Conservation (phyloP, 148 eudicot genomes). For the Chenopodium quinoa region DNA sequence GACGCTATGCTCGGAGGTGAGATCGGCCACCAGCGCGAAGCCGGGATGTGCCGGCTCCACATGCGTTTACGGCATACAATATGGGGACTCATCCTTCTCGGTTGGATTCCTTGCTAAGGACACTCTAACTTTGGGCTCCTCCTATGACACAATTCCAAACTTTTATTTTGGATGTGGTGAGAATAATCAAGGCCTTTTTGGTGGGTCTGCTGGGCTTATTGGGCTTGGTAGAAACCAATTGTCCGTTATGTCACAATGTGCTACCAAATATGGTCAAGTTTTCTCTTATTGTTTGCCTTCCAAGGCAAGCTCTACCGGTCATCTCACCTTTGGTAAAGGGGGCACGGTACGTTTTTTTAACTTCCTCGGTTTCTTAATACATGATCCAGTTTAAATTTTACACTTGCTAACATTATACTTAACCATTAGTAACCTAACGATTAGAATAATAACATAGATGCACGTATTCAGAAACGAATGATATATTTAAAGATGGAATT, state of each 20-base stretch:
- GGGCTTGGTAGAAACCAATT: conserved; percentile 51
- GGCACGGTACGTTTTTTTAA: conserved; percentile 28
- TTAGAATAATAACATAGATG: too few species aligned
- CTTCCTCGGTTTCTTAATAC: not conserved
- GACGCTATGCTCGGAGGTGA: conserved; percentile 41
- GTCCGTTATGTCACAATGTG: conserved; percentile 55
- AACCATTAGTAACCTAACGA: too few species aligned
- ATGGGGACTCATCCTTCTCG: conserved; percentile 70
- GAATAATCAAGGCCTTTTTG: conserved; percentile 64
- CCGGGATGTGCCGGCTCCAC: conserved; percentile 49
- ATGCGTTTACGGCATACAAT: conserved; percentile 58
- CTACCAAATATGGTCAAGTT: conserved; percentile 42
- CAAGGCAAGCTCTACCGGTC: conserved; percentile 38
- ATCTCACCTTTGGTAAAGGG: conserved; percentile 51
- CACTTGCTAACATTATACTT: too few species aligned
- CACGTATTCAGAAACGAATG: too few species aligned
- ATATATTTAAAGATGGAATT: too few species aligned
- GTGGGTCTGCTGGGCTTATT: conserved; percentile 53
- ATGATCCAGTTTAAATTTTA: too few species aligned
- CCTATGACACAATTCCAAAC: conserved; percentile 34
- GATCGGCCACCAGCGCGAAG: conserved; percentile 45
- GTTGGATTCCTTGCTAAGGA: conserved; percentile 57
- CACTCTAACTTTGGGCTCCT: conserved; percentile 37
- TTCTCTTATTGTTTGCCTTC: conserved; percentile 80
- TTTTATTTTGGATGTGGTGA: conserved; percentile 70